Evolutionary conservation across 257 asterid species (phyloP).

Genomic region (Solanum bukasovii): DNA sequence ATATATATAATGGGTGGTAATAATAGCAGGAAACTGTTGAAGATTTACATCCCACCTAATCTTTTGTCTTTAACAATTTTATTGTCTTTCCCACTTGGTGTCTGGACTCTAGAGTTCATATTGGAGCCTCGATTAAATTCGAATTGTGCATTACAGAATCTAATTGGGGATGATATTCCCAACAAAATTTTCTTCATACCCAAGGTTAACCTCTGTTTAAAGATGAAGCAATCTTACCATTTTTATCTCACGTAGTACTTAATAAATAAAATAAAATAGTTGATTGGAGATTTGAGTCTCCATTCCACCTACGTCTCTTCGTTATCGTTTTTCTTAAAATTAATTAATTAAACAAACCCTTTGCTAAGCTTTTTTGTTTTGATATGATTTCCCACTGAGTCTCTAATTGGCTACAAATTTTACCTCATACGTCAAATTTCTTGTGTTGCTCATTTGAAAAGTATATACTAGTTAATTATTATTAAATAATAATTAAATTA

Average conservation of each 20-base stretch:
- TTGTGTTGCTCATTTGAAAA: background rate
- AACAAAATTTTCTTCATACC: too few relatives aligned
- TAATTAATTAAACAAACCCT: background rate
- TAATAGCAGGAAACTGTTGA: background rate
- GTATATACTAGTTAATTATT: too few relatives aligned
- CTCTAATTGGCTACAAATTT: too few relatives aligned
- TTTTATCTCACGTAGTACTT: background rate
- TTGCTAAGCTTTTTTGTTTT: too few relatives aligned
- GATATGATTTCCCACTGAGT: too few relatives aligned
- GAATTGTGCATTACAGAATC: rapidly evolving
- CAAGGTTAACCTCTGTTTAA: too few relatives aligned
- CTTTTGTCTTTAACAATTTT: background rate
- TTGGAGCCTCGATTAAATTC: too few relatives aligned
- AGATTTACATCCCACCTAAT: background rate
- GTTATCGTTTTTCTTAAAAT: background rate
- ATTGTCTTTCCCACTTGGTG: too few relatives aligned
- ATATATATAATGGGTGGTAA: background rate
- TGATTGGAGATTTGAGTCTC: background rate
- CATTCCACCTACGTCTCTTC: background rate
- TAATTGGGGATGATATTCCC: rapidly evolving
- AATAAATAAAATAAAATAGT: background rate
- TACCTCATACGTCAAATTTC: too few relatives aligned
- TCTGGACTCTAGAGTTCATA: too few relatives aligned
- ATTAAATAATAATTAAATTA: too few relatives aligned
- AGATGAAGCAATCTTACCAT: rapidly evolving